Conservation (phyloP, 768 basidiomycete species). For the Flagelloscypha sp. region DNA sequence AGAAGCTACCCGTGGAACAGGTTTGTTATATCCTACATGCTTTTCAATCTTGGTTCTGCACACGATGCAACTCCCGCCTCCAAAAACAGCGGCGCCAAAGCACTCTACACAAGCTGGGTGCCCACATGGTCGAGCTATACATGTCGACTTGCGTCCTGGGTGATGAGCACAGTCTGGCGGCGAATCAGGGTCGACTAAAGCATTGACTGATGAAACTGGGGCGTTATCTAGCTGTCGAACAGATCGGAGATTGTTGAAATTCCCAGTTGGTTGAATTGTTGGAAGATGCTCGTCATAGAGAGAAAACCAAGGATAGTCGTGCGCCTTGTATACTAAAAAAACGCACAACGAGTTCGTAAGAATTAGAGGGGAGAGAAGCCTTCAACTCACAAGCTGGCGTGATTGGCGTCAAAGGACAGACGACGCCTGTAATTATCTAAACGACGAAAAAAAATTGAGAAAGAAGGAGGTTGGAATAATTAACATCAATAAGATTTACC, state of each 20-base stretch:
- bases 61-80: neutral
- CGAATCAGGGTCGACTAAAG: neutral
- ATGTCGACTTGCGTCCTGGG: neutral
- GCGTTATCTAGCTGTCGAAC: neutral
- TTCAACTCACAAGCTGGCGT: neutral
- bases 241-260: neutral
- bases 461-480: too few species aligned
- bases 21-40: neutral
- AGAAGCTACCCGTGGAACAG: neutral
- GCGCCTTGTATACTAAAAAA: neutral
- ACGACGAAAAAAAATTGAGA: neutral
- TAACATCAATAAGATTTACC: neutral
- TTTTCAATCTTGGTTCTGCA: neutral
- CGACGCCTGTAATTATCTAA: neutral
- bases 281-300: neutral
- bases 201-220: neutral
- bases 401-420: neutral
- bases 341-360: neutral
- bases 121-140: neutral
- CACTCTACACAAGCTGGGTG: neutral
- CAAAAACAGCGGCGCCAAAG: neutral
- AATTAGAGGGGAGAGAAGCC: too few species aligned
- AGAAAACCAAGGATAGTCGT: neutral
- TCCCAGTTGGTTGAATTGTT: neutral
- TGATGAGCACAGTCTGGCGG: neutral